phyloP scores from a whole-genome alignment of 78 protist species.

The Cavenderia fasciculata region DNA sequence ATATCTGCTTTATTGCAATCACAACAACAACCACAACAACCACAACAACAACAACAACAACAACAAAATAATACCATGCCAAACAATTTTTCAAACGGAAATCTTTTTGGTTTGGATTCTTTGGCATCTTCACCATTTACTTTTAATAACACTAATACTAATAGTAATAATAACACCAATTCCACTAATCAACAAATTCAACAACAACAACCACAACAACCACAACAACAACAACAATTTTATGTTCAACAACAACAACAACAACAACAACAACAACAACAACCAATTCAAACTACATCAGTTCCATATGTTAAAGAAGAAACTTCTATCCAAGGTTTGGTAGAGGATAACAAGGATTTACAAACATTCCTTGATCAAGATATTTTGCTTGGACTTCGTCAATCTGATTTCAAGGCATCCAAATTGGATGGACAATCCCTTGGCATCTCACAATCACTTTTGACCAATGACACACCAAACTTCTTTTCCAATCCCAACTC shows the following conservation, averaged over 20 bases:
- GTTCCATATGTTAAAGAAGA: neutral
- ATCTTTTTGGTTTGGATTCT: too few relatives aligned
- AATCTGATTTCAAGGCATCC: neutral
- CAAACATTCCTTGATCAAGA: too few relatives aligned
- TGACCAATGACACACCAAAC: too few relatives aligned
- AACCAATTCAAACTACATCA: neutral
- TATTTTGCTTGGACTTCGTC: too few relatives aligned
- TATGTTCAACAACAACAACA: conserved; percentile 6
- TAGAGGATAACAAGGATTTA: neutral
- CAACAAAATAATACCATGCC: too few relatives aligned
- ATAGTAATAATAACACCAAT: too few relatives aligned
- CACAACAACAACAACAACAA: neutral
- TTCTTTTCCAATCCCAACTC: too few relatives aligned
- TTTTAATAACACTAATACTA: too few relatives aligned
- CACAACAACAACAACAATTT: conserved; percentile 23
- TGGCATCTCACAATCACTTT: neutral
- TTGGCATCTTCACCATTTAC: too few relatives aligned
- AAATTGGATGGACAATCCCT: neutral
- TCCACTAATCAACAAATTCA: too few relatives aligned
- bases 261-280: conserved; percentile 58
- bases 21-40: neutral
- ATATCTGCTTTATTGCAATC: neutral
- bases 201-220: neutral
- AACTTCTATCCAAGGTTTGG: neutral
- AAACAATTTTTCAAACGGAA: too few relatives aligned